Evolutionary conservation across 208 protist genomes (phyloP).

Genomic region (Acanthamoeba polyphaga): DNA sequence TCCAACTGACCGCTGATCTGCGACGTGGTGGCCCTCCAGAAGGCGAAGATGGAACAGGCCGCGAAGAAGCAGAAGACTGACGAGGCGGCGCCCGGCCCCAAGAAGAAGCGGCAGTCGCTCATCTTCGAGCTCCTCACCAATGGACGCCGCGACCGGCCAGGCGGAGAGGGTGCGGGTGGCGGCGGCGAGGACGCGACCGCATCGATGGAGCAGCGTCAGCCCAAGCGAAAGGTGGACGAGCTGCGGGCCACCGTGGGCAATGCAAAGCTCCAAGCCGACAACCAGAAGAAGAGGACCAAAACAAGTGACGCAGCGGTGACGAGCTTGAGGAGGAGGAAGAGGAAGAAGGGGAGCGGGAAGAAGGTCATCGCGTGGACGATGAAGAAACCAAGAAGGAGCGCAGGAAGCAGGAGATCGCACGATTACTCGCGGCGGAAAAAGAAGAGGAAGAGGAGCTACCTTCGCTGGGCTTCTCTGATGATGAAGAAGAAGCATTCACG

Average conservation of each 20-base stretch:
- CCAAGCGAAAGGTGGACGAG: background rate
- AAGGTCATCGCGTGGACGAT: background rate
- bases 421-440: background rate
- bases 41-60: background rate
- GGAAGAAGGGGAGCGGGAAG: background rate
- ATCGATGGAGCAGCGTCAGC: background rate
- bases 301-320: background rate
- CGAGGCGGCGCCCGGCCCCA: background rate
- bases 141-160: background rate
- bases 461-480: constrained; percentile 5
- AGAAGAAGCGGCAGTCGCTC: constrained; percentile 46
- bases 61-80: constrained; percentile 49
- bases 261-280: background rate
- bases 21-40: background rate
- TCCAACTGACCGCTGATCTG: background rate
- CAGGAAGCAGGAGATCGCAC: background rate
- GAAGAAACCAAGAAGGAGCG: background rate
- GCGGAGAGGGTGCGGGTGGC: background rate
- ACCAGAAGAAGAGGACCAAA: background rate
- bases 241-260: background rate
- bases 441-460: background rate
- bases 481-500: background rate
- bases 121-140: constrained; percentile 31
- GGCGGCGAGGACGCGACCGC: background rate
- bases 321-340: background rate